These are phyloP conservation scores for Euphorbia peplus DNA, from an alignment of 345 rosid genomes.

Conservation along the genomic window DNA sequence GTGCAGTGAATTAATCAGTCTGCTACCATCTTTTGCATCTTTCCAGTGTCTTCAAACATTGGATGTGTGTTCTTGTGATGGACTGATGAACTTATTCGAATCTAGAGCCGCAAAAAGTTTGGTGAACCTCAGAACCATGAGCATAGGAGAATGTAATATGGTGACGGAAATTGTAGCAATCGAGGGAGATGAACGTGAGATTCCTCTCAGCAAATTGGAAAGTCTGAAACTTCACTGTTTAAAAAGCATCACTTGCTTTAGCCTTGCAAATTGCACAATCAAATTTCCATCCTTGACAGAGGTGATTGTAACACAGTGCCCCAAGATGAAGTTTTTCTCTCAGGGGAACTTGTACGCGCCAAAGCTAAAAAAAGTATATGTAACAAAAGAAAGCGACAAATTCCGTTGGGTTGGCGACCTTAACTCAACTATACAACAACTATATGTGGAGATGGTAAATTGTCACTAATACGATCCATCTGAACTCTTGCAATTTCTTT, in stretches of 20 bases:
- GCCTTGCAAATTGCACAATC: not conserved
- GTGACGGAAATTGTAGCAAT: constrained; percentile 11
- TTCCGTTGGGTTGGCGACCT: not conserved
- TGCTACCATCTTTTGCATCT: constrained; percentile 10
- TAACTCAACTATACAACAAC: not conserved
- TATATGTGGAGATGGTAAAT: not conserved
- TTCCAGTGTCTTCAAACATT: constrained; percentile 3
- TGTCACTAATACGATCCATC: not conserved
- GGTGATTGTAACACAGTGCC: constrained; percentile 1
- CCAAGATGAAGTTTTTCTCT: not conserved
- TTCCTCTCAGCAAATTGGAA: constrained; percentile 10
- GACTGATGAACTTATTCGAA: constrained; percentile 2
- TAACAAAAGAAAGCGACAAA: not conserved
- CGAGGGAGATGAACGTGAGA: constrained; percentile 6
- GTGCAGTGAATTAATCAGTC: constrained; percentile 5
- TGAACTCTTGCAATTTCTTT: too few relatives aligned
- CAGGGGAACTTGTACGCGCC: not conserved
- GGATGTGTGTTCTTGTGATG: constrained; percentile 7
- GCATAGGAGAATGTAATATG: constrained; percentile 13
- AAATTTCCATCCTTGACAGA: constrained; percentile 7
- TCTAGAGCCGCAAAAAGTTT: constrained; percentile 15
- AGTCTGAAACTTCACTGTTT: not conserved
- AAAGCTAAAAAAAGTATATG: not conserved
- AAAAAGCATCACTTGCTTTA: constrained; percentile 10
- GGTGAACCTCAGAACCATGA: constrained; percentile 11